A percentile compares a stretch with the other conserved stretches of the same genome.
These are phyloP conservation scores for Diplodia scrobiculata DNA, from an alignment of 2,329 filamentous ascomycete genomes.

Conservation along the genomic window DNA sequence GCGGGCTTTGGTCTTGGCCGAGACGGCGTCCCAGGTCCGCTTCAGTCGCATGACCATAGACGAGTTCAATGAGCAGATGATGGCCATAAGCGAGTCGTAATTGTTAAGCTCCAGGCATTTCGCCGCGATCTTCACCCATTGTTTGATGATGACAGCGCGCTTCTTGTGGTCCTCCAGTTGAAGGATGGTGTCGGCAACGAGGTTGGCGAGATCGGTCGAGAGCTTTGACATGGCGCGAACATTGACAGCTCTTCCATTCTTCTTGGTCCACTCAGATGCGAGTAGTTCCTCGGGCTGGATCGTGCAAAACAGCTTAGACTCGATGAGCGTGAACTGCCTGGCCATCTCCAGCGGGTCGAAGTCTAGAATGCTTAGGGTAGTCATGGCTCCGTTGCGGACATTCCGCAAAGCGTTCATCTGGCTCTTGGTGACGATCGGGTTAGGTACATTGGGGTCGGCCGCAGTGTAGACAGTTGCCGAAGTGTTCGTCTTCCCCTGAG, in stretches of 20 bases:
- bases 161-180: constrained; percentile 89
- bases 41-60: constrained; percentile 86
- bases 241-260: constrained; percentile 77
- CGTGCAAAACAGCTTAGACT: constrained; percentile 86
- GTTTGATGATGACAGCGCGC: constrained; percentile 85
- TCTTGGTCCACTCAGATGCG: constrained; percentile 92
- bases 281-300: constrained; percentile 92
- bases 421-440: constrained; percentile 71
- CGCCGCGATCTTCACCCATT: constrained; percentile 94
- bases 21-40: constrained; percentile 89
- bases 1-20: constrained; percentile 76
- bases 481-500: constrained; percentile 84
- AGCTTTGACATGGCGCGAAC: constrained; percentile 92
- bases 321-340: constrained; percentile 87
- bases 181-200: constrained; percentile 91
- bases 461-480: constrained; percentile 71
- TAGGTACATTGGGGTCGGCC: constrained; percentile 70
- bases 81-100: constrained; percentile 95
- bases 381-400: constrained; percentile 71
- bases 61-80: constrained; percentile 89
- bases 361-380: constrained; percentile 72
- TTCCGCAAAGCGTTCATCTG: constrained; percentile 71
- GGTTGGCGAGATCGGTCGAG: constrained; percentile 87
- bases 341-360: constrained; percentile 91
- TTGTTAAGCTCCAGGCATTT: constrained; percentile 89